Evolutionary conservation across 345 rosid species (phyloP), one percentile per base, ranked within the genome.

Genomic region (Syzygium oleosum): DNA sequence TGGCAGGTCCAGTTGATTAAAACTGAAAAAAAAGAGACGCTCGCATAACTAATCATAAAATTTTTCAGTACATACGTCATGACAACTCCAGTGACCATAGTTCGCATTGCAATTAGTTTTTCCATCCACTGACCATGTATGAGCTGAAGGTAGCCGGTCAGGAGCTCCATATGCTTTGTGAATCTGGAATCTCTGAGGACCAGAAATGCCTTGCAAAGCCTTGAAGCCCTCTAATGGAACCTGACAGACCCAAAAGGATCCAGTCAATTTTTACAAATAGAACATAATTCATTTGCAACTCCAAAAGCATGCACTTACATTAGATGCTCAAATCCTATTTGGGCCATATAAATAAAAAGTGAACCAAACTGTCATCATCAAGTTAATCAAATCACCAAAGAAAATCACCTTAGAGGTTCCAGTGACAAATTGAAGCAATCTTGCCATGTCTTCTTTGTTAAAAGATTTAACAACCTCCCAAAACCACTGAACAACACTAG

Each of bases 81-180:
- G 84, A 31, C 38, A 86, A 61, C 52, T 86, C 31, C 21, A 58
- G 55, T 22, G 29, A 38, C 80, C 14, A 38, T 73, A 19, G 38
- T 73, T 38, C 12, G 25, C 27, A 73, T 9, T 73, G 29, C 79
- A 79, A 84, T 25, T 25, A 41, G 31, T 77, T n/a, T 38, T 25
- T 52, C 61, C 55, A 54, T 15, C 52, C 84, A 88, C 94, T 85
- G 56, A 97, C 99, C 99, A 96, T 89, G 99, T 97, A 91, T 97
- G 99, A 53, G 99, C 99, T 51, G 99, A 96, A 49, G 99, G 99
- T 84, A 97, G 89, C 85, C 99, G 92, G 86, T 95, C 96, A 21
- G 99, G 97, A 87, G 97, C 95, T 87, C 99, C 99, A 92, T 96
- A 97, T 63, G 98, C 98, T 90, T 97, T 97, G 94, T 97, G 99